Evolutionary conservation across 495 filamentous ascomycete genomes (phyloP).

Genomic region (Geopyxis carbonaria): DNA sequence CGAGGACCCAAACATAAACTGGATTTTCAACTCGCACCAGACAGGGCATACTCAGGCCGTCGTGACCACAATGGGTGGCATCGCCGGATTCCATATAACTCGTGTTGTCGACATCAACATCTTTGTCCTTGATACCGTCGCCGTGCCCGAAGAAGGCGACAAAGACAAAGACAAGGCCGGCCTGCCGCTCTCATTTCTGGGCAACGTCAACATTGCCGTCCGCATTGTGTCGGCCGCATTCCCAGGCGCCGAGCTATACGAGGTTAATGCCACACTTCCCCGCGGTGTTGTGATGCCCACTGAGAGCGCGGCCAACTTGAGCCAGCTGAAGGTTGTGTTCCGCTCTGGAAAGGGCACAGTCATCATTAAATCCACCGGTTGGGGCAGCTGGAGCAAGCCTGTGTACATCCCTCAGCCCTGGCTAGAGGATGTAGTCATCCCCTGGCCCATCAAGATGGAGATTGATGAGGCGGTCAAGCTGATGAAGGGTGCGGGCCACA

Average conservation of each 20-base stretch:
- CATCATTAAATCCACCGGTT: not conserved
- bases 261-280: not conserved
- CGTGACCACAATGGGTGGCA: constrained; percentile 4
- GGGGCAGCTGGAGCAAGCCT: not conserved
- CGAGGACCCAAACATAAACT: constrained; percentile 8
- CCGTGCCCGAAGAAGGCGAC: not conserved
- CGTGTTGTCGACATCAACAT: constrained; percentile 8
- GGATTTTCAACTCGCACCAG: constrained; percentile 15
- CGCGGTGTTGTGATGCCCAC: not conserved
- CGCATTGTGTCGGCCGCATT: constrained; percentile 2
- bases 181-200: too few relatives aligned
- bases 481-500: constrained; percentile 7
- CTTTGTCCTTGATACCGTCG: constrained; percentile 3
- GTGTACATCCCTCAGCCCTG: not conserved
- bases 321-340: constrained; percentile 5
- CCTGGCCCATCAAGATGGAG: constrained; percentile 12
- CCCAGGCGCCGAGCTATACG: not conserved
- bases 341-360: not conserved
- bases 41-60: constrained; percentile 12
- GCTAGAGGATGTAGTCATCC: not conserved
- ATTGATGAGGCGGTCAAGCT: constrained; percentile 3
- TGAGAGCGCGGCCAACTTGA: not conserved
- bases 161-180: not conserved
- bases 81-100: constrained; percentile 2
- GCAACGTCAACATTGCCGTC: constrained; percentile 9